Base-by-base conservation (phyloP, 805 yeast species). In the Peterozyma toletana region DNA sequence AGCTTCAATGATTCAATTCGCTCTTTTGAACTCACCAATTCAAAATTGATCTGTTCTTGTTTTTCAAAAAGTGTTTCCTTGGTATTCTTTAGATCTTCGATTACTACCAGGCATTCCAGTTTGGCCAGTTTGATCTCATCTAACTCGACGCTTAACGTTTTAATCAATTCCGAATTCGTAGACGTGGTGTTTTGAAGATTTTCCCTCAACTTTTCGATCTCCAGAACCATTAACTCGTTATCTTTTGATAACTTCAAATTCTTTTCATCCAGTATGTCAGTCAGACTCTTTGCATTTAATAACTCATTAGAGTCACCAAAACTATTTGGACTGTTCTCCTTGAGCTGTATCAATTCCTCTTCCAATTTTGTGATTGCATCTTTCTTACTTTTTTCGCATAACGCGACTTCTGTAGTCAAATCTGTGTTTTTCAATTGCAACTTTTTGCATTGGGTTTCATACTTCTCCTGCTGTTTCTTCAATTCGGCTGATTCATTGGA, bases 401-500 rank as follows among this genome's bases (percentile, higher is more conserved):
- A 17, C 27, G 27, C 27, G 7, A 21, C 7, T 7, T 21, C 27
- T 21, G 27, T 21, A 21, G 27, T 21, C 27, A 21, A 21, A 21
- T 21, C 27, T 21, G 27, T 21, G 7, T 21, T 21, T 21, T 21
- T 21, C 27, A 21, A 21, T 43, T 50, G 10, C 38, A 37, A 30
- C 48, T 51, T 14, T 31, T 31, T 31, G 14, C 13, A 31, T 30
- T 31, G 13, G 34, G 34, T 9, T 13, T 31, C 34, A 31, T 41
- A 30, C 13, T 13, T 39, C 18, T 41, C 17, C 14, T 36, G n/a
- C n/a, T 16, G 16, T 10, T 36, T 14, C 18, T 14, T 15, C n/a
- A 9, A 45, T 5, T 15, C 41, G 17, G 51, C 37, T 9, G 49
- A 59, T 30, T 67, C 69, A 27, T 62, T 55, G 0, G 66, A 49